Base-by-base conservation (phyloP, 176 grass and related monocot genomes). In the Oryza meridionalis region DNA sequence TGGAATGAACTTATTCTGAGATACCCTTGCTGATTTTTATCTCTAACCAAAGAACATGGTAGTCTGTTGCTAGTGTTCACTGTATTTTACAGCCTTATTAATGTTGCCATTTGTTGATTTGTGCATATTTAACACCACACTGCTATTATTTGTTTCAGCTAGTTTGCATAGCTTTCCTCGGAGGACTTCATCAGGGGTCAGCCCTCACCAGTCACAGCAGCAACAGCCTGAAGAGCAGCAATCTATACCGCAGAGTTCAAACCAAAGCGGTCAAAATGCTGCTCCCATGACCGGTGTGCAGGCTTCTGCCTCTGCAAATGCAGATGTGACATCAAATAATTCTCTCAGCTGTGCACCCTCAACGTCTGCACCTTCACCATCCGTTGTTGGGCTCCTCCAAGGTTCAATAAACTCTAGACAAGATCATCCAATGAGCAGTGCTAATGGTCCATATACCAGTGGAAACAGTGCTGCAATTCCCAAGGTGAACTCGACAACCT, bases 151-250 rank as follows among this genome's bases (percentile, higher is more conserved):
- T 79, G 51, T 33, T 90, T 85, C 96, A 99, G 96, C 86, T 73
- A 96, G 93, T 83, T 83, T 99, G 81, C 91, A 81, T 43, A 99
- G 92, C 33, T 99, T 99, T 43, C 96, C 93, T 9, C 70, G 96
- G 84, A 90, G 91, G 77, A 94, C 86, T 75, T 38, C 87, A 65
- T 89, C 93, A 47, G 93, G 93, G 63, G 66, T 81, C 25, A 94
- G 82, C 45, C 37, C 87, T 65, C 81, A 88, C 82, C 96, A 92
- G 84, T 22, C 82, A 58, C 87, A 67, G 10, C 86, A 91, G 67
- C 96, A 93, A 73, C 89, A 90, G 73, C 66, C 77, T 80, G 93
- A 95, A 79, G 85, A 94, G 74, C 86, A 86, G 68, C 93, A 93
- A 81, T 50, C 83, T 42, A 71, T 89, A 63, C 88, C 83, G 76